Base-by-base conservation (phyloP, 345 rosid species). In the Aurinia saxatilis region DNA sequence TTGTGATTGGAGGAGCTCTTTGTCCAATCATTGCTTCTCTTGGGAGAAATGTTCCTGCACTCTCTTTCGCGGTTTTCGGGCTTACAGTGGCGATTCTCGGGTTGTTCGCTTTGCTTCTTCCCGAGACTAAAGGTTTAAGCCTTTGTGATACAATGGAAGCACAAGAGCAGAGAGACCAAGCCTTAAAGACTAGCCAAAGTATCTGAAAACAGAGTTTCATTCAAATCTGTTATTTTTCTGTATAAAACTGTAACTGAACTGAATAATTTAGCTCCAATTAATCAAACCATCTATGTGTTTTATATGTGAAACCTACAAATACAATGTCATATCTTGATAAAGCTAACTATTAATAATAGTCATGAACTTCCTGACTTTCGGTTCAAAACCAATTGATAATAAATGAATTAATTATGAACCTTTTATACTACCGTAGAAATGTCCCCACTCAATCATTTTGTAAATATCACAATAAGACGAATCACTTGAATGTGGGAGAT, bases 61-160 rank as follows among this genome's bases (percentile, higher is more conserved):
- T 75, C 33, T 63, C 75, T 7, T 75, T 67, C n/a, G 75, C 77
- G 18, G 71, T 73, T 23, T 79, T 73, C 8, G 80, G 82, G 17
- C 10, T 61, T 12, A 16, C 71, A 3, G 33, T 57, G 15, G 1
- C 67, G 5, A 52, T 33, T 48, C 59, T 70, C 11, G 80, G 80
- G n/a, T 5, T 70, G 10, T 70, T 73, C 31, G 62, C 38, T 25
- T 15, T 58, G 10, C 42, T 49, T 50, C 68, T 79, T 68, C 75
- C 75, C 1, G 79, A 78, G 76, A 79, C 80, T 2, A 69, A 40
- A 50, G 75, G 73, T 1, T 27, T 3, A 5, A 40, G 63, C 39
- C 60, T 79, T 36, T 79, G 75, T 62, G 74, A 79, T 48, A 66
- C 82, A 40, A 61, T 75, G 74, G 76, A 75, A 9, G 75, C 29